Percentiles rank a stretch among this genome's conserved stretches.
These are phyloP conservation scores for Apiospora saccharicola DNA, from an alignment of 2,329 filamentous ascomycete species.

Conservation along the genomic window DNA sequence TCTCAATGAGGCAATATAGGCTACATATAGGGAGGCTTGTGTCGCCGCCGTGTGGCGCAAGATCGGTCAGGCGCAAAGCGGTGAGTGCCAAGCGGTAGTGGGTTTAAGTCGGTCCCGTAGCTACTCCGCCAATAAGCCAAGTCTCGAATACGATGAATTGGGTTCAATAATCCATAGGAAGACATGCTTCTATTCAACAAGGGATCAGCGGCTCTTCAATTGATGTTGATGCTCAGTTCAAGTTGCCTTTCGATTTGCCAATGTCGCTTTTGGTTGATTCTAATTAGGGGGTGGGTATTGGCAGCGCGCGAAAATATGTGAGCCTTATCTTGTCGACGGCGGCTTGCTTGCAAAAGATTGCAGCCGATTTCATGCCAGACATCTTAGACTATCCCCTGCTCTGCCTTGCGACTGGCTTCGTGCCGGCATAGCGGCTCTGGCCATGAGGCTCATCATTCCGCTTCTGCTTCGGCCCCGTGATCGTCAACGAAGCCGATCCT, in stretches of 20 bases:
- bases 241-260: too few species aligned
- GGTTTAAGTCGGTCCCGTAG: not conserved
- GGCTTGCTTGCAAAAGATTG: too few species aligned
- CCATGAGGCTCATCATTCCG: not conserved
- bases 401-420: too few species aligned
- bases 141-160: not conserved
- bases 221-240: too few species aligned
- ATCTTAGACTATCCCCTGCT: not conserved
- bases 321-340: too few species aligned
- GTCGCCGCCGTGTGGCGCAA: conserved; percentile 2
- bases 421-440: not conserved
- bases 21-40: not conserved
- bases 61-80: not conserved
- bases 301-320: too few species aligned
- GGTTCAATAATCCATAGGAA: not conserved
- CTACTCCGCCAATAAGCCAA: not conserved
- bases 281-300: too few species aligned
- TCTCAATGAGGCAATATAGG: not conserved
- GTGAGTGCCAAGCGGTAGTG: conserved; percentile 1
- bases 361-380: not conserved
- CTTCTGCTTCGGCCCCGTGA: not conserved
- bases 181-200: not conserved
- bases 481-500: not conserved
- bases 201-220: too few species aligned
- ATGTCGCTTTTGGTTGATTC: too few species aligned